These are phyloP conservation scores for Kazachstania kunashirensis DNA, from an alignment of 805 yeast genomes.

Conservation along the genomic window DNA sequence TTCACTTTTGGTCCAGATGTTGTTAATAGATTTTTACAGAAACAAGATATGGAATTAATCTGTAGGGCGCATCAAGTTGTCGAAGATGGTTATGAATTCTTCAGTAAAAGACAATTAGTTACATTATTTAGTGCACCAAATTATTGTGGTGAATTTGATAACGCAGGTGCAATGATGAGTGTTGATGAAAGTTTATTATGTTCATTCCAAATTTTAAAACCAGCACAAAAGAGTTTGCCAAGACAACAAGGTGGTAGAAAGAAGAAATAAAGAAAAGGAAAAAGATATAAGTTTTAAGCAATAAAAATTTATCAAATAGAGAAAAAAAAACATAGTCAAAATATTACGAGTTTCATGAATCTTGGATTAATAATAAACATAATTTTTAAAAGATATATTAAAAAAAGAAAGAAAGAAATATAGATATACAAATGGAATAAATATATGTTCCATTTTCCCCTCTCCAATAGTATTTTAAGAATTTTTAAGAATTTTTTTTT, in stretches of 20 bases:
- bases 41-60: conserved; percentile 95
- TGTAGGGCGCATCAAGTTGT: conserved; percentile 99
- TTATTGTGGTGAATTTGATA: conserved; percentile 97
- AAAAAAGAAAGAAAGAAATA: too few species aligned
- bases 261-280: conserved; percentile 16
- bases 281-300: neutral
- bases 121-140: conserved; percentile 95
- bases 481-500: too few species aligned
- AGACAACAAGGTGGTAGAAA: conserved; percentile 31
- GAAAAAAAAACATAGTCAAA: neutral
- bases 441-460: too few species aligned
- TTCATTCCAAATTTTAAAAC: conserved; percentile 93
- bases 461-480: too few species aligned
- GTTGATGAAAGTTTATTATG: conserved; percentile 94
- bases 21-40: conserved; percentile 88
- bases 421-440: too few species aligned
- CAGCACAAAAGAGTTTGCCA: conserved; percentile 72
- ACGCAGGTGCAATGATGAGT: conserved; percentile 99
- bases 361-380: too few species aligned
- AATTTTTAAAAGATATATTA: too few species aligned
- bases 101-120: conserved; percentile 90
- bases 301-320: neutral
- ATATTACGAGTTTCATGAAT: neutral
- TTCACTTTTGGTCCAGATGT: conserved; percentile 99
- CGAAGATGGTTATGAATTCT: conserved; percentile 97